Percentiles rank a stretch among this genome's conserved stretches.
These are phyloP conservation scores for Trichoderma oligosporum DNA, from an alignment of 2,329 filamentous ascomycete species.

Conservation along the genomic window DNA sequence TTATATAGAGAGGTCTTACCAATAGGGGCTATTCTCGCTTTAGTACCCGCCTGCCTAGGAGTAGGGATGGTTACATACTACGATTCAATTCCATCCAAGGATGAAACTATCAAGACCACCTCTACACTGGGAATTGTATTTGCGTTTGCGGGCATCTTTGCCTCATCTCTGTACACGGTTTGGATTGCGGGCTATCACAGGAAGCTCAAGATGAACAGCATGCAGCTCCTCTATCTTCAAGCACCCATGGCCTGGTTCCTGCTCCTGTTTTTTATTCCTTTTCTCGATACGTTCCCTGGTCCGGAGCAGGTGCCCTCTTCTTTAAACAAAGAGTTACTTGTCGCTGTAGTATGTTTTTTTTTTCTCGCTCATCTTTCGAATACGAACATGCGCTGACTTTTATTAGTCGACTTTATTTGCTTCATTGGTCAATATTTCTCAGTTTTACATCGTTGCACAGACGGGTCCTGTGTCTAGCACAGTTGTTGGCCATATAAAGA, in stretches of 20 bases:
- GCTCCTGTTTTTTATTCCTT: constrained; percentile 63
- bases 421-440: constrained; percentile 61
- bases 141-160: constrained; percentile 60
- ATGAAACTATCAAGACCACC: constrained; percentile 52
- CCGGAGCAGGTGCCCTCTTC: background rate
- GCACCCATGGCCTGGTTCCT: constrained; percentile 60
- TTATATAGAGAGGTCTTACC: constrained; percentile 58
- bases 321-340: background rate
- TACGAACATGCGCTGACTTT: background rate
- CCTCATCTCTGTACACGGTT: constrained; percentile 64
- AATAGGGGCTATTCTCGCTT: constrained; percentile 48
- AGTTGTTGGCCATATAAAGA: constrained; percentile 64
- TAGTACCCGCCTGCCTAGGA: constrained; percentile 59
- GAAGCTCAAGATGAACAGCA: constrained; percentile 62
- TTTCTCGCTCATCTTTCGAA: background rate
- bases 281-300: constrained; percentile 59
- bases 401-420: constrained; percentile 59
- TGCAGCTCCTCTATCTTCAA: constrained; percentile 67
- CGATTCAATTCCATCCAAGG: constrained; percentile 52
- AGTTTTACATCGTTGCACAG: constrained; percentile 60
- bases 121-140: constrained; percentile 59
- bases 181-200: constrained; percentile 65
- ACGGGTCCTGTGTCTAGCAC: constrained; percentile 62
- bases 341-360: constrained; percentile 41
- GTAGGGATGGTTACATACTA: constrained; percentile 66